Conservation (phyloP, 192 early-diverging fungal species). For the Coemansia sp. region DNA sequence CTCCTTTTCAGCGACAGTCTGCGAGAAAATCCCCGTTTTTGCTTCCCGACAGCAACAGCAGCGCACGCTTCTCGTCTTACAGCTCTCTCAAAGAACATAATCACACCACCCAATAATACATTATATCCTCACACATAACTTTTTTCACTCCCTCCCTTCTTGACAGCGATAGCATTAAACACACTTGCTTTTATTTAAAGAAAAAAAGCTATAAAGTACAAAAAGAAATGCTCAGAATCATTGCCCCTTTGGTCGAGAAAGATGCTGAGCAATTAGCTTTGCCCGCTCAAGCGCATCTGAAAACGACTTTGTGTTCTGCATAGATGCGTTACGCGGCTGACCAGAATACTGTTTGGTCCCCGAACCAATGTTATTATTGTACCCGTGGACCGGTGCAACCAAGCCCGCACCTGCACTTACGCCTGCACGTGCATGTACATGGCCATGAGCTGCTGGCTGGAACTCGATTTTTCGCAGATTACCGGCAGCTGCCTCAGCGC, state of each 20-base stretch:
- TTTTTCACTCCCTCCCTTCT: no score
- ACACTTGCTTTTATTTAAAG: no score
- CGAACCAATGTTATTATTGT: background rate
- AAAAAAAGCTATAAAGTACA: no score
- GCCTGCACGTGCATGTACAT: background rate
- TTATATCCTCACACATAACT: background rate
- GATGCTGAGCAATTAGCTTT: conserved; percentile 45
- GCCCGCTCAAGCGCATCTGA: conserved; percentile 45
- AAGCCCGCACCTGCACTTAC: background rate
- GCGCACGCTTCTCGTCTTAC: conserved; percentile 12
- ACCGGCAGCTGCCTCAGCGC: conserved; percentile 22
- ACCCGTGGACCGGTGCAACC: background rate
- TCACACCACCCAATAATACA: background rate
- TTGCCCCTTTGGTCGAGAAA: conserved; percentile 17
- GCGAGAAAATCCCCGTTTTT: conserved; percentile 24
- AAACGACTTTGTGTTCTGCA: conserved; percentile 22
- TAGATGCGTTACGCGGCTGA: background rate
- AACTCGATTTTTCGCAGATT: conserved; percentile 29
- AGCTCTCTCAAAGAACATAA: conserved; percentile 6
- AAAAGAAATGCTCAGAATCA: background rate
- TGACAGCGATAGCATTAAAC: no score
- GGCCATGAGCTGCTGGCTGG: conserved; percentile 14
- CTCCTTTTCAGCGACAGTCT: background rate
- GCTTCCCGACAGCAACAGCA: conserved; percentile 27
- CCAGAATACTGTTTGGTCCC: background rate